Conservation (phyloP, 306 rosid species). For the Cucurbita maxima region DNA sequence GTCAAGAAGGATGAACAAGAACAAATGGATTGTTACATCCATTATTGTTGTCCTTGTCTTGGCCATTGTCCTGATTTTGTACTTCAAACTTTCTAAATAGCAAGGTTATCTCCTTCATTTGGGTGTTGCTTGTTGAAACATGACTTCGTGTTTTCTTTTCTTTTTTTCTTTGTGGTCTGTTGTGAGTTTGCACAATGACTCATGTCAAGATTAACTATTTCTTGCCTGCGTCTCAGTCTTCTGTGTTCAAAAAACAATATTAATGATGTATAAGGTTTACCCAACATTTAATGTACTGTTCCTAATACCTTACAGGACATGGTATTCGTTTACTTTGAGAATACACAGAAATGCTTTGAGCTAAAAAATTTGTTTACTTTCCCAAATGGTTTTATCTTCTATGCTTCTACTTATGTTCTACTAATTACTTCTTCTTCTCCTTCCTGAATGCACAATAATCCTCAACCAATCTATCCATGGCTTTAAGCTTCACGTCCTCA, state of each 20-base stretch:
- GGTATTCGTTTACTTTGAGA: background rate
- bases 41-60: conserved; percentile 48
- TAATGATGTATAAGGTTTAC: background rate
- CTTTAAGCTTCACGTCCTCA: conserved; percentile 17
- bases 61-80: conserved; percentile 51
- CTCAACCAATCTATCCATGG: conserved; percentile 16
- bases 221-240: background rate
- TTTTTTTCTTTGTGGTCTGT: background rate
- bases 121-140: conserved; percentile 12
- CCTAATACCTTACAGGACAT: background rate
- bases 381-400: background rate
- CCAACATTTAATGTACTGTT: background rate
- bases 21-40: conserved; percentile 69
- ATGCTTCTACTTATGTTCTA: too few species aligned
- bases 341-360: background rate
- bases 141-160: background rate
- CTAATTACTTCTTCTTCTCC: background rate
- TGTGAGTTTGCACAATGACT: background rate
- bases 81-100: conserved; percentile 64
- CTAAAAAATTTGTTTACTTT: background rate
- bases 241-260: background rate
- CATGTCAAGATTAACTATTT: background rate
- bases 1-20: conserved; percentile 68
- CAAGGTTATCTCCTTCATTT: background rate
- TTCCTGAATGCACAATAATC: conserved; percentile 35